Base-by-base conservation (phyloP, 1,284 basidiomycete genomes). In the Mycena citricolor region DNA sequence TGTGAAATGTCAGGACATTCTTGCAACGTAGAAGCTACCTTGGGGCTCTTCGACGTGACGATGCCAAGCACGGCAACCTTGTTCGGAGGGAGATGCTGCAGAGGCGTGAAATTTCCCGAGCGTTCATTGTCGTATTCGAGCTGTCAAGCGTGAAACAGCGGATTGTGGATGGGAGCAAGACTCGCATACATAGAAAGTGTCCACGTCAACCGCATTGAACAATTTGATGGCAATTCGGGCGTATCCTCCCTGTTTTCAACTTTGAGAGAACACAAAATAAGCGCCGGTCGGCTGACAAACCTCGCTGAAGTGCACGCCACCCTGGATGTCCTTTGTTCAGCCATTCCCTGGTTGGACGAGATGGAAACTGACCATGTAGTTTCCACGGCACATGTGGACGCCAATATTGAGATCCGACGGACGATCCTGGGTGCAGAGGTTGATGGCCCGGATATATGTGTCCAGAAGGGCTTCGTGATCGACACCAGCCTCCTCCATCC, bases 71-170 rank as follows among this genome's bases (percentile, higher is more conserved):
- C 81, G 33, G 79, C 79, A 8, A 73, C 67, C 62, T 88, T 90
- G 63, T 81, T 69, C 22, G 67, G 66, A 1, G 89, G 86, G 12
- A 92, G 69, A 54, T 80, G 59, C 52, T 68, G 76, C 24, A 90
- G 71, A 5, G 85, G 83, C 56, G 75, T 71, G 56, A 90, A 90
- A 46, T 78, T 74, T 34, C 85, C 85, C 1, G 86, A 78, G 20
- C 85, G 80, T 43, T 76, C 73, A 13, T 83, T 84, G 60, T 92
- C 89, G 62, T 88, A 91, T 66, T 91, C 87, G 34, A 86, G 72
- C 79, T 81, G 56, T 42, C 31, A 24, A 45, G 14, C 26, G 29
- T 19, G 39, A 30, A 47, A 39, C 40, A 5, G n/a, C 13, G 25
- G 17, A 17, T 16, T 17, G 37, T 33, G 16, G 30, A 13, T 30